A percentile compares a stretch with the other conserved stretches of the same genome.
Conservation (phyloP, 257 asterid genomes). For the Solanum ossicruentum region DNA sequence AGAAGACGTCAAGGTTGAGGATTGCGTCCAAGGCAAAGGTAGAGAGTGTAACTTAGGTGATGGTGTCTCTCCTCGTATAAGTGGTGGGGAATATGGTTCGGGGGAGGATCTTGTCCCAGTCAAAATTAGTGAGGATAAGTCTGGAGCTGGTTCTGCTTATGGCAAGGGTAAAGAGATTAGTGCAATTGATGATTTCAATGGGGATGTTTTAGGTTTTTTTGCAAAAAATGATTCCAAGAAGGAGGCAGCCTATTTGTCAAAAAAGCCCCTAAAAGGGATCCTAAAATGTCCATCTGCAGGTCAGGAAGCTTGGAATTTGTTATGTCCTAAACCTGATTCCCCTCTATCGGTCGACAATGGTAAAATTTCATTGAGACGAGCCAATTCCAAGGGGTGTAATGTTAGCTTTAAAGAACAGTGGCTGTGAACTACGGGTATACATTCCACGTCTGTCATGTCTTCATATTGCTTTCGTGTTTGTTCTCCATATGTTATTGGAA, state of each 20-base stretch:
- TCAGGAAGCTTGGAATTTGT: slow-evolving; percentile 6
- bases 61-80: neutral
- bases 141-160: slow-evolving; percentile 8
- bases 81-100: neutral
- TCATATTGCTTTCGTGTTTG: neutral
- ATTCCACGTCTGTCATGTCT: neutral
- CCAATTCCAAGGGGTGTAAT: slow-evolving; percentile 66
- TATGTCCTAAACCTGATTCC: slow-evolving; percentile 2
- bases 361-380: slow-evolving; percentile 24
- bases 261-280: slow-evolving; percentile 49
- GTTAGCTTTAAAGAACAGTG: slow-evolving; percentile 32
- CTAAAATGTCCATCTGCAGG: slow-evolving; percentile 30
- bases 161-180: neutral
- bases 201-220: neutral
- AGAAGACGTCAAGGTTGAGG: neutral
- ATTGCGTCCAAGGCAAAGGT: neutral
- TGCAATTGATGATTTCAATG: neutral
- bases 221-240: neutral
- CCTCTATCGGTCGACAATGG: slow-evolving; percentile 11
- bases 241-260: neutral
- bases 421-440: neutral
- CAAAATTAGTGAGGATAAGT: neutral
- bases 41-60: neutral
- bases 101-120: neutral
- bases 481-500: neutral